phyloP scores from a whole-genome alignment of 2,329 filamentous ascomycete species.

The Alternaria gansuensis region DNA sequence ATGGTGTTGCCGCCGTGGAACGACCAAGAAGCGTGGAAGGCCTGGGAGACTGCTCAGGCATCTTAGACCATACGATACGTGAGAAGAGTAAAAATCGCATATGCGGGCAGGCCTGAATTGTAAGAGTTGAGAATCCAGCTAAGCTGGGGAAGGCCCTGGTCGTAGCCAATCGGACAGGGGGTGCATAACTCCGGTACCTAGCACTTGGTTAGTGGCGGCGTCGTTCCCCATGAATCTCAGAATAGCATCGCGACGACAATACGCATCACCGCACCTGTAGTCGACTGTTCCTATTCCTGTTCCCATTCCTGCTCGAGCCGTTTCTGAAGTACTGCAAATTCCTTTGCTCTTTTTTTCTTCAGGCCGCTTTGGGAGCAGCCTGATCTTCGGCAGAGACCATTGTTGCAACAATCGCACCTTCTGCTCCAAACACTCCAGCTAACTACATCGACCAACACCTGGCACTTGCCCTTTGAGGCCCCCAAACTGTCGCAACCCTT shows the following conservation, averaged over 20 bases:
- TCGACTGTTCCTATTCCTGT: conserved; percentile 2
- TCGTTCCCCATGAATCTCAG: conserved; percentile 15
- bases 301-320: not conserved
- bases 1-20: conserved; percentile 65
- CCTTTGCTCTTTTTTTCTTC: not conserved
- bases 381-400: conserved; percentile 12
- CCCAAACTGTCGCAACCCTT: not conserved
- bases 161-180: conserved; percentile 16
- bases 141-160: conserved; percentile 8
- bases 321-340: conserved; percentile 2
- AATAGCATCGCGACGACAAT: conserved; percentile 10
- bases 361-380: conserved; percentile 2
- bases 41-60: conserved; percentile 27
- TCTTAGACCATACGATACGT: not conserved
- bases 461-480: conserved; percentile 5
- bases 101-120: conserved; percentile 1
- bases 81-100: not conserved
- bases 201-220: conserved; percentile 21
- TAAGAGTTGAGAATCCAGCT: not conserved
- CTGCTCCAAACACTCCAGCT: conserved; percentile 11
- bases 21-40: conserved; percentile 49
- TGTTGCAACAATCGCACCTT: conserved; percentile 9
- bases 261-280: conserved; percentile 9
- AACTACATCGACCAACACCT: conserved; percentile 7
- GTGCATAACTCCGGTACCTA: conserved; percentile 19